Evolutionary conservation across 306 rosid species (phyloP).

Genomic region (Sphenostylis stenocarpa): DNA sequence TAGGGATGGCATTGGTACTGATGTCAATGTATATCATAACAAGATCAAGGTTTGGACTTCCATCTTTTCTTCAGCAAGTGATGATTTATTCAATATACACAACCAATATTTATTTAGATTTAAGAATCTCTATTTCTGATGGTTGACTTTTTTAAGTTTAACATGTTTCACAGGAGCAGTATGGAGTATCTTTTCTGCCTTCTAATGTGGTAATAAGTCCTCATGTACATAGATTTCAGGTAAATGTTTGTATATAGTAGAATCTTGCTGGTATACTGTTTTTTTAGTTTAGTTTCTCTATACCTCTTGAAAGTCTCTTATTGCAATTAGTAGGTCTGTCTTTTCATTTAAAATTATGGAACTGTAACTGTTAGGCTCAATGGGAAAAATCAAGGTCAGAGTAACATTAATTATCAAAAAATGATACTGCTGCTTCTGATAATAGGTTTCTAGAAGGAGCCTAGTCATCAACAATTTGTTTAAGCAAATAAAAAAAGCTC

Average conservation of each 20-base stretch:
- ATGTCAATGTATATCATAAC: slow-evolving; percentile 61
- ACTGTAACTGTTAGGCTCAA: not conserved
- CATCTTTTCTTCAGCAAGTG: not conserved
- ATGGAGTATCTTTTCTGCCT: slow-evolving; percentile 54
- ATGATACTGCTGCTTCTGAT: too few species aligned
- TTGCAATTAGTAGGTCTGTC: slow-evolving; percentile 8
- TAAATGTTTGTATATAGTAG: slow-evolving; percentile 37
- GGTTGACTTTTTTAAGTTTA: slow-evolving; percentile 25
- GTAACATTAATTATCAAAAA: too few species aligned
- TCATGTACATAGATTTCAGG: slow-evolving; percentile 78
- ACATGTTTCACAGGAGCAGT: slow-evolving; percentile 56
- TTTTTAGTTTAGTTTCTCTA: slow-evolving; percentile 1
- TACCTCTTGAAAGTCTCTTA: not conserved
- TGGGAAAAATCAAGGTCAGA: too few species aligned
- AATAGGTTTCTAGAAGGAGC: too few species aligned
- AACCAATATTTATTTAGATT: not conserved
- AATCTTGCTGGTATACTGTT: slow-evolving; percentile 4
- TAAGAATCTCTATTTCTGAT: slow-evolving; percentile 18
- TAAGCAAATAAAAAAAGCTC: too few species aligned
- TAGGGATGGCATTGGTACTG: slow-evolving; percentile 58
- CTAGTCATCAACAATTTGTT: too few species aligned
- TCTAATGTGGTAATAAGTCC: slow-evolving; percentile 53
- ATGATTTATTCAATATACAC: not conserved
- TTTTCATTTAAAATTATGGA: slow-evolving; percentile 21
- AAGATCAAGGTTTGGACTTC: slow-evolving; percentile 67